Percentiles rank a stretch among this genome's conserved stretches.
Evolutionary conservation across 1,284 basidiomycete genomes (phyloP).

Genomic region (Takashimella koratensis): DNA sequence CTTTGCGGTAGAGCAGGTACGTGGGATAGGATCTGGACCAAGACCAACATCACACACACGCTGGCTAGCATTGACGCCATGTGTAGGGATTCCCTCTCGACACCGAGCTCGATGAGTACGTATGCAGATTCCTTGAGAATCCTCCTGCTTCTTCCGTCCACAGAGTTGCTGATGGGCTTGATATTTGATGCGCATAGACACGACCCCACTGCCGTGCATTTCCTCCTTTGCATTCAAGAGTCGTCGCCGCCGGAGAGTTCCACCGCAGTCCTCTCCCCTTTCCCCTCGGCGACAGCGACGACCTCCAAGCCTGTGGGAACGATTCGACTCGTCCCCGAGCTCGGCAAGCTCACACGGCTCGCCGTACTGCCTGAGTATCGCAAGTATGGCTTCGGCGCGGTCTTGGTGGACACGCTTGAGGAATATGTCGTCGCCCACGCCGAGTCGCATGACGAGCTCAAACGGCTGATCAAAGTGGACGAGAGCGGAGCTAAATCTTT

Average conservation of each 20-base stretch:
- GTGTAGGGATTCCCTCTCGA: constrained; percentile 37
- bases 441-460: constrained; percentile 3
- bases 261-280: constrained; percentile 18
- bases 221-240: constrained; percentile 25
- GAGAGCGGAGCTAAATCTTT: constrained; percentile 16
- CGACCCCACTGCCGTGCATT: constrained; percentile 27
- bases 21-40: too few species aligned
- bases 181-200: constrained; percentile 8
- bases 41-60: background rate
- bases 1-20: constrained; percentile 46
- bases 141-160: background rate
- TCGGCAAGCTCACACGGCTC: constrained; percentile 42
- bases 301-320: constrained; percentile 39
- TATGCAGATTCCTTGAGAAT: too few species aligned
- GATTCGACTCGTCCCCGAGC: constrained; percentile 35
- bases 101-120: constrained; percentile 41
- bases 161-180: background rate
- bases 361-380: constrained; percentile 38
- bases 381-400: constrained; percentile 37
- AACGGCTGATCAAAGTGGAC: constrained; percentile 8
- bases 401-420: constrained; percentile 30
- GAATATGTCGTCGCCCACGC: constrained; percentile 15
- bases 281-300: constrained; percentile 3
- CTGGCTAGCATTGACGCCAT: constrained; percentile 1
- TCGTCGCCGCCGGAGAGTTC: constrained; percentile 18